phyloP scores from a whole-genome alignment of 1,284 basidiomycete species.

The Cystobasidium pallidum region DNA sequence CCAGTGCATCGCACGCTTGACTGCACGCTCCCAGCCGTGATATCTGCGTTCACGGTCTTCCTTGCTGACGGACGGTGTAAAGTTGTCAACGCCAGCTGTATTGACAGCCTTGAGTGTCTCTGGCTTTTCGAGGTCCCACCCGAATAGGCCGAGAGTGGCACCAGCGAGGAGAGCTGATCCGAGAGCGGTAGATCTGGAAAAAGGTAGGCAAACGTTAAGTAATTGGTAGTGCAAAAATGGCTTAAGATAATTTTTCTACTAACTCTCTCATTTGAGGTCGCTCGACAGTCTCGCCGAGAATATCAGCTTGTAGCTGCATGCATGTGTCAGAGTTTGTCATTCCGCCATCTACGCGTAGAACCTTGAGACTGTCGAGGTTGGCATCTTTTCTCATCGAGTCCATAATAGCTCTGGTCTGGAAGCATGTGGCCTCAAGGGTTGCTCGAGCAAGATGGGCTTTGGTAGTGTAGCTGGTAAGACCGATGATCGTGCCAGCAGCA shows the following conservation, averaged over 20 bases:
- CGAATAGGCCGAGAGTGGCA: constrained; percentile 81
- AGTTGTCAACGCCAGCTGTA: constrained; percentile 75
- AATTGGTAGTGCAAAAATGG: not conserved
- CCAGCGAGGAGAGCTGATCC: constrained; percentile 97
- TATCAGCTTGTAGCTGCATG: constrained; percentile 94
- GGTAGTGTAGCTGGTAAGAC: constrained; percentile 87
- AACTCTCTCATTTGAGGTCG: constrained; percentile 95
- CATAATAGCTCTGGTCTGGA: constrained; percentile 88
- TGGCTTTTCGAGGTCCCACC: constrained; percentile 88
- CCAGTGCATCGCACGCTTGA: constrained; percentile 79
- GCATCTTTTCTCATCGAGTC: constrained; percentile 91
- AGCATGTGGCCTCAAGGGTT: constrained; percentile 79
- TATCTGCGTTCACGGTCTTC: constrained; percentile 67
- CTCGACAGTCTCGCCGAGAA: constrained; percentile 88
- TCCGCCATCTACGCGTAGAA: constrained; percentile 57
- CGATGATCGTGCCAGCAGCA: constrained; percentile 80
- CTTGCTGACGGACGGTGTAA: constrained; percentile 67
- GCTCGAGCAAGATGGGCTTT: constrained; percentile 83
- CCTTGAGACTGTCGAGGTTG: constrained; percentile 37
- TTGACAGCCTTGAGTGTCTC: constrained; percentile 88
- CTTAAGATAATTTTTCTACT: too few species aligned
- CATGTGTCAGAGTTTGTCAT: constrained; percentile 74
- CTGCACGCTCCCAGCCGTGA: constrained; percentile 79
- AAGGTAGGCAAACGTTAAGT: too few species aligned
- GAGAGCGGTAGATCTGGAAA: constrained; percentile 75